phyloP scores from a whole-genome alignment of 2,329 filamentous ascomycete species.

The Neopestalotiopsis rosae region DNA sequence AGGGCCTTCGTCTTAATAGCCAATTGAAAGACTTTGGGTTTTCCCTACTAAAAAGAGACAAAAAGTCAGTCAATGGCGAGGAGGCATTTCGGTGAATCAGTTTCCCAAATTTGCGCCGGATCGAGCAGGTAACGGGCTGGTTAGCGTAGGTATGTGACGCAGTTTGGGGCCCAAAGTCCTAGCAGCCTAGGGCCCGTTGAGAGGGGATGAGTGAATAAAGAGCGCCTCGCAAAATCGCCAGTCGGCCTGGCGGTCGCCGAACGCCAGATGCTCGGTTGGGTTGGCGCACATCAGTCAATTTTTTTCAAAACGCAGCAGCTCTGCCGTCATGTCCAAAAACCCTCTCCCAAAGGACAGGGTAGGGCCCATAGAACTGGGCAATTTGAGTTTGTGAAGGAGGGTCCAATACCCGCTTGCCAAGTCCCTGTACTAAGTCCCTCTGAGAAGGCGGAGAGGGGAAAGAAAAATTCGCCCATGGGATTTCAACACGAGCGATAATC shows the following conservation, averaged over 20 bases:
- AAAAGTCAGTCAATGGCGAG: background rate
- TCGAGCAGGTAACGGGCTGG: background rate
- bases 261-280: background rate
- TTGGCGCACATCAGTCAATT: background rate
- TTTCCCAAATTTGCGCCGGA: background rate
- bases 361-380: background rate
- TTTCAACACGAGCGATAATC: background rate
- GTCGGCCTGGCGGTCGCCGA: background rate
- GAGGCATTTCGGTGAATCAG: slow-evolving; percentile 1
- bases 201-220: background rate
- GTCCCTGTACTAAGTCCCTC: background rate
- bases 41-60: background rate
- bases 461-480: background rate
- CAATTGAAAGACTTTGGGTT: background rate
- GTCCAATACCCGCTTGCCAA: background rate
- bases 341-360: background rate
- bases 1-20: background rate
- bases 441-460: slow-evolving; percentile 1
- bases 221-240: background rate
- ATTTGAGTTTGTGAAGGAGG: background rate
- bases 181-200: background rate
- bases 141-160: background rate
- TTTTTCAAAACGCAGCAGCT: background rate
- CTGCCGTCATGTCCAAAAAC: background rate
- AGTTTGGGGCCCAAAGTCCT: background rate